Evolutionary conservation across 352 stramenopile species (phyloP).

Genomic region (Hyaloperonospora brassicae): DNA sequence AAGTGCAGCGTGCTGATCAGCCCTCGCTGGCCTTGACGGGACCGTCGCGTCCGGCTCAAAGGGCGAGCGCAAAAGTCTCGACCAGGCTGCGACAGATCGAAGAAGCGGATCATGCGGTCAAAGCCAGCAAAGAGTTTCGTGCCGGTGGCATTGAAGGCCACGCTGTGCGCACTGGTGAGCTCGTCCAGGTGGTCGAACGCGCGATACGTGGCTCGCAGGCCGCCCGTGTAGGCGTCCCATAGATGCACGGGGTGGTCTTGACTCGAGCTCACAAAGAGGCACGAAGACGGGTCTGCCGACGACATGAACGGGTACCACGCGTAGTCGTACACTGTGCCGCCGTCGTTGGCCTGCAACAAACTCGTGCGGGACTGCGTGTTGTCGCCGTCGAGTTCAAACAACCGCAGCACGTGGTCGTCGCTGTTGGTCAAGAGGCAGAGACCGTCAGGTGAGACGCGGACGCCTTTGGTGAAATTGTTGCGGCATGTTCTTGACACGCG

Average conservation of each 20-base stretch:
- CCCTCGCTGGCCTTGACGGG: slow-evolving; percentile 57
- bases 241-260: slow-evolving; percentile 86
- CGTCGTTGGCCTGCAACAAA: slow-evolving; percentile 57
- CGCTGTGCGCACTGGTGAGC: slow-evolving; percentile 59
- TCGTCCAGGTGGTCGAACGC: slow-evolving; percentile 85
- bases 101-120: slow-evolving; percentile 76
- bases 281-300: slow-evolving; percentile 61
- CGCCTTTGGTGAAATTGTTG: slow-evolving; percentile 77
- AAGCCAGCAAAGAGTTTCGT: slow-evolving; percentile 83
- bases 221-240: slow-evolving; percentile 87
- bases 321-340: slow-evolving; percentile 81
- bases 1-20: slow-evolving; percentile 76
- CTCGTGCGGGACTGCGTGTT: slow-evolving; percentile 10
- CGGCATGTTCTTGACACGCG: slow-evolving; percentile 5
- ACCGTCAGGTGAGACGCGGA: slow-evolving; percentile 66
- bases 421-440: slow-evolving; percentile 83
- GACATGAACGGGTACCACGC: slow-evolving; percentile 86
- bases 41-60: slow-evolving; percentile 60
- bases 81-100: slow-evolving; percentile 63
- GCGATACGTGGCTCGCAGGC: slow-evolving; percentile 71
- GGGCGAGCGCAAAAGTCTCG: slow-evolving; percentile 45
- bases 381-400: slow-evolving; percentile 56
- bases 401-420: slow-evolving; percentile 70
- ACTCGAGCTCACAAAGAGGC: slow-evolving; percentile 81
- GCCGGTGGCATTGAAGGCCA: slow-evolving; percentile 75